Percentiles rank a stretch among this genome's conserved stretches.
phyloP scores from a whole-genome alignment of 164 flowering plant species.

The Cinnamomum micranthum region DNA sequence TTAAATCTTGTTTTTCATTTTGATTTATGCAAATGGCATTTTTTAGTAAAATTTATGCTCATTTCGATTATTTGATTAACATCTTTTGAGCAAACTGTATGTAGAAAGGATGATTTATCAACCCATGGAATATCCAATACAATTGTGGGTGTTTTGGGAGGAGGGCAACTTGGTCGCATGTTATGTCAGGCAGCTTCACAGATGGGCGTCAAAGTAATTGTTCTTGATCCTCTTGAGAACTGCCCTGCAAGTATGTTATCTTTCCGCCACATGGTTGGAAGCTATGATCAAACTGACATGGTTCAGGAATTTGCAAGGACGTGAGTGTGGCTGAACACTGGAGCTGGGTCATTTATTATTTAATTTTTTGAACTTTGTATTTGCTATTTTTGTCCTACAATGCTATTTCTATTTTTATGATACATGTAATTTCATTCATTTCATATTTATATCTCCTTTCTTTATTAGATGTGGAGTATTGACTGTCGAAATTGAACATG shows the following conservation, averaged over 20 bases:
- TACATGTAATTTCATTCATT: neutral
- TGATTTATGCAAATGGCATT: no score
- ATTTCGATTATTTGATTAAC: neutral
- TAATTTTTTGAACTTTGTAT: neutral
- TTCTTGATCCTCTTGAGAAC: slow-evolving; percentile 77
- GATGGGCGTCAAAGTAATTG: slow-evolving; percentile 71
- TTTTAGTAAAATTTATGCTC: neutral
- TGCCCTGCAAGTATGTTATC: slow-evolving; percentile 79
- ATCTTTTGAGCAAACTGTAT: slow-evolving; percentile 1
- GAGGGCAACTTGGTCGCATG: slow-evolving; percentile 96
- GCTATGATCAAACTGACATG: slow-evolving; percentile 71
- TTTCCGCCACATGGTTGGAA: slow-evolving; percentile 75
- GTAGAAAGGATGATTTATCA: slow-evolving; percentile 33
- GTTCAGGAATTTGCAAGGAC: slow-evolving; percentile 88
- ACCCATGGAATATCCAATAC: slow-evolving; percentile 67
- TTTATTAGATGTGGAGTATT: slow-evolving; percentile 76
- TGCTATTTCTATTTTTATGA: no score
- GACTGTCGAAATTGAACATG: slow-evolving; percentile 95
- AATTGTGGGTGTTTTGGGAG: slow-evolving; percentile 89
- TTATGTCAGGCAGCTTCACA: slow-evolving; percentile 93
- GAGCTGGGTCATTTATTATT: neutral
- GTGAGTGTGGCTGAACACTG: slow-evolving; percentile 21
- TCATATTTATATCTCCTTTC: slow-evolving; percentile 8
- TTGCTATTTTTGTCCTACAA: neutral
- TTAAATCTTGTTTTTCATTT: no score